Percentiles rank a stretch among this genome's conserved stretches.
Conservation (phyloP, 208 protist species). For the Blechomonas ayalai region DNA sequence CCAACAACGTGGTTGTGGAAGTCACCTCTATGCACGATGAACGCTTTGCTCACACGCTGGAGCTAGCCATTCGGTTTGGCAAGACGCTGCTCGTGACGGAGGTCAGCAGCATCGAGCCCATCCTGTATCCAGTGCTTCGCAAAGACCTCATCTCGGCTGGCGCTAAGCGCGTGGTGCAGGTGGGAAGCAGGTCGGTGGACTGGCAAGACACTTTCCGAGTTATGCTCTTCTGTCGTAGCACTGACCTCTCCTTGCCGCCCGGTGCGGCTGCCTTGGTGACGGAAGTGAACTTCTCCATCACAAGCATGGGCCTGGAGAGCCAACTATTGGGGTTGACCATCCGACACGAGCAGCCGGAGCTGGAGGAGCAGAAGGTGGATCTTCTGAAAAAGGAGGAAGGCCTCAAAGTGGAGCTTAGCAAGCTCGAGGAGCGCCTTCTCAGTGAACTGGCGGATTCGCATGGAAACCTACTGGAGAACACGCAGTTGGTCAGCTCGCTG, state of each 20-base stretch:
- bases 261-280: slow-evolving; percentile 85
- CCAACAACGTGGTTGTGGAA: slow-evolving; percentile 68
- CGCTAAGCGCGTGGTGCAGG: slow-evolving; percentile 87
- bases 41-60: slow-evolving; percentile 92
- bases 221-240: slow-evolving; percentile 91
- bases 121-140: slow-evolving; percentile 93
- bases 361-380: slow-evolving; percentile 92
- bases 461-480: slow-evolving; percentile 95
- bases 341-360: slow-evolving; percentile 93
- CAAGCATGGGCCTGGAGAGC: slow-evolving; percentile 91
- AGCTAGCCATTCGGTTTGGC: slow-evolving; percentile 97
- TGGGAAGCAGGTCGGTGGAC: slow-evolving; percentile 96
- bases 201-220: slow-evolving; percentile 95
- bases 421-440: slow-evolving; percentile 91
- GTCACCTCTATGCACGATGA: slow-evolving; percentile 87
- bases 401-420: slow-evolving; percentile 91
- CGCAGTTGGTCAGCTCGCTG: slow-evolving; percentile 85
- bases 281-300: slow-evolving; percentile 97
- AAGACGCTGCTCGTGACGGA: slow-evolving; percentile 96
- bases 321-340: slow-evolving; percentile 95
- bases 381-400: slow-evolving; percentile 94
- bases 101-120: slow-evolving; percentile 91
- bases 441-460: slow-evolving; percentile 87
- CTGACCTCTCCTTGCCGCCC: slow-evolving; percentile 83
- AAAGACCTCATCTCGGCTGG: slow-evolving; percentile 89